A percentile compares a stretch with the other conserved stretches of the same genome.
phyloP scores from a whole-genome alignment of 73 alveolate species.

The Tetrahymena malaccensis region DNA sequence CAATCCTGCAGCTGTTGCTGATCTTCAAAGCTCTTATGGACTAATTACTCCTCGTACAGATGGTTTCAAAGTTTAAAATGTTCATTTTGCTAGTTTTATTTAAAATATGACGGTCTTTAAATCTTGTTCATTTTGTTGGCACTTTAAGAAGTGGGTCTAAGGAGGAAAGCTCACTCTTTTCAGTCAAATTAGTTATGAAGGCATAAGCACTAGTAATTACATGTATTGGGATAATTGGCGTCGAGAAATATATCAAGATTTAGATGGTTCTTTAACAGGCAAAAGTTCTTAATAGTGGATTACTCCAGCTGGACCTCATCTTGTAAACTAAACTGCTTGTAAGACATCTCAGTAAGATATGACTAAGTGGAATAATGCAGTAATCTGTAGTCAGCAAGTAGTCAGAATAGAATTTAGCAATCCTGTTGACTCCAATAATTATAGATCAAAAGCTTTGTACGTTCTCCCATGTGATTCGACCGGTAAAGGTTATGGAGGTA shows the following conservation, averaged over 20 bases:
- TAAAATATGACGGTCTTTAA: neutral
- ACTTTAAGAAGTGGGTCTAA: constrained; percentile 35
- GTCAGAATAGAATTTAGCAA: constrained; percentile 14
- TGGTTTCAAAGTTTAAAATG: constrained; percentile 39
- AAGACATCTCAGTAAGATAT: neutral
- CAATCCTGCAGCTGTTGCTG: constrained; percentile 19
- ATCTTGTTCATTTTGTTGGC: constrained; percentile 56
- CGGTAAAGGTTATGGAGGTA: neutral
- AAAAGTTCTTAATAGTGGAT: neutral
- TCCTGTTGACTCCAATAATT: neutral
- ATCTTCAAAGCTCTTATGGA: constrained; percentile 23
- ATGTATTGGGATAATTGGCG: constrained; percentile 23
- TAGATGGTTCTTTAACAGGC: constrained; percentile 46
- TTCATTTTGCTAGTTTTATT: constrained; percentile 35
- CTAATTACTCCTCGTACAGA: constrained; percentile 53
- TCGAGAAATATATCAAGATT: constrained; percentile 43
- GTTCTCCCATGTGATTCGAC: neutral
- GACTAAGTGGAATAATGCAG: constrained; percentile 18
- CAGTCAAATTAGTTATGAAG: neutral
- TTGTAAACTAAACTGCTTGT: constrained; percentile 11
- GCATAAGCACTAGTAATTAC: neutral
- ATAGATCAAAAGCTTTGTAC: neutral
- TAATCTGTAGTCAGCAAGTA: constrained; percentile 3
- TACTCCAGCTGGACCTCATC: constrained; percentile 17
- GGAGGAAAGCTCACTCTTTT: constrained; percentile 20